These are phyloP conservation scores for Scedosporium apiospermum DNA, from an alignment of 2,329 filamentous ascomycete genomes.

Conservation along the genomic window DNA sequence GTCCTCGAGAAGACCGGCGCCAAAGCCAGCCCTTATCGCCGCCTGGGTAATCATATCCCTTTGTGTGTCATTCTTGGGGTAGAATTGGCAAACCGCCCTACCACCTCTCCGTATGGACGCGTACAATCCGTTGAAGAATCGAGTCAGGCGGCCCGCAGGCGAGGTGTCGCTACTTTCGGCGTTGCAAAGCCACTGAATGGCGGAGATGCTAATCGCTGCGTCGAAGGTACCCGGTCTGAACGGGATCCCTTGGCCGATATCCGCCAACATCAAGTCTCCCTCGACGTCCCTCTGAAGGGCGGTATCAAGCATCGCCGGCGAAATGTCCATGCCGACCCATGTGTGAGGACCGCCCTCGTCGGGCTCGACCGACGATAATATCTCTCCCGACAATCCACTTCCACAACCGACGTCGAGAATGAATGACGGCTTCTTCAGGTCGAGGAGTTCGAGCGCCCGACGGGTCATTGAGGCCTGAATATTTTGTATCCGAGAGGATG, in stretches of 20 bases:
- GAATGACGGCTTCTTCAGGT: slow-evolving; percentile 67
- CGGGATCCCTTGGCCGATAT: slow-evolving; percentile 91
- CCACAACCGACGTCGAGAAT: slow-evolving; percentile 97
- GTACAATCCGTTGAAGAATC: slow-evolving; percentile 93
- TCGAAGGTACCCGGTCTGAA: slow-evolving; percentile 91
- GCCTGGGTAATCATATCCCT: slow-evolving; percentile 85
- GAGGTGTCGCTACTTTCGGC: slow-evolving; percentile 81
- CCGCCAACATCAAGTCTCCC: slow-evolving; percentile 85
- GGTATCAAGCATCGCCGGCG: slow-evolving; percentile 91
- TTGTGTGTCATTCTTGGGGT: slow-evolving; percentile 90
- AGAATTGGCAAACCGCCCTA: slow-evolving; percentile 92
- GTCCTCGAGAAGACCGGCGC: slow-evolving; percentile 88
- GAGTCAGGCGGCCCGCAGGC: slow-evolving; percentile 63
- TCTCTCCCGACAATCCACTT: slow-evolving; percentile 88
- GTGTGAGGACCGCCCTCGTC: slow-evolving; percentile 77
- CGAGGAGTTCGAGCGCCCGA: slow-evolving; percentile 83
- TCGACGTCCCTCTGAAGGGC: slow-evolving; percentile 87
- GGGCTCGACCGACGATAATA: slow-evolving; percentile 62
- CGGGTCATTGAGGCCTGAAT: slow-evolving; percentile 94
- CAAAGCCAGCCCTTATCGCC: slow-evolving; percentile 88
- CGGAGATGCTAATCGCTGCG: slow-evolving; percentile 87
- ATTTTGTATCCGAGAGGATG: slow-evolving; percentile 86
- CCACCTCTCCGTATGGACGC: slow-evolving; percentile 74
- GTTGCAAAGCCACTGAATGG: slow-evolving; percentile 98
- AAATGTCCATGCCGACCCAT: slow-evolving; percentile 97